Evolutionary conservation across 192 early-diverging fungal species (phyloP).

Genomic region (Funneliformis mosseae): DNA sequence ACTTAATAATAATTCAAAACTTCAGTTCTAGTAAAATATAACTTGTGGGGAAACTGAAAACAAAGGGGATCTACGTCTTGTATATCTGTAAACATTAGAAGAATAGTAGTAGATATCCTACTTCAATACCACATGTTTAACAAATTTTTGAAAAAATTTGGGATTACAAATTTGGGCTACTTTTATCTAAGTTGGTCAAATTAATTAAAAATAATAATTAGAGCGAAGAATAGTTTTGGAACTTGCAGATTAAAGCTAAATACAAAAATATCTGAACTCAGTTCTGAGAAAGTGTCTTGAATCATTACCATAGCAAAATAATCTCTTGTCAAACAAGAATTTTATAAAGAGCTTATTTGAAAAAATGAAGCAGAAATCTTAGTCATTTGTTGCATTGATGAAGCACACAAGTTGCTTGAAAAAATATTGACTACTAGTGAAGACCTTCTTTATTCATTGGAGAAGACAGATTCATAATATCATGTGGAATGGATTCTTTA

Average conservation of each 20-base stretch:
- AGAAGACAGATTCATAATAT: background rate
- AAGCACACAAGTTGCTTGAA: background rate
- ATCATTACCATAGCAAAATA: background rate
- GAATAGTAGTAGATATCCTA: background rate
- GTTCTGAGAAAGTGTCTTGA: background rate
- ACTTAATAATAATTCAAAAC: background rate
- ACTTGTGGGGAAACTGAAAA: background rate
- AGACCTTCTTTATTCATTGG: background rate
- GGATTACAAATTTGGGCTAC: background rate
- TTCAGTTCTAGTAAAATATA: background rate
- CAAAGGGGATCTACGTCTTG: background rate
- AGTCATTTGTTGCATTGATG: constrained; percentile 5
- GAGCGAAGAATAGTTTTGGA: background rate
- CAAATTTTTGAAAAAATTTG: background rate
- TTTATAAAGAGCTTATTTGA: background rate
- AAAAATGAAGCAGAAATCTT: background rate
- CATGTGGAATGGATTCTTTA: background rate
- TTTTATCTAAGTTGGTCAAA: background rate
- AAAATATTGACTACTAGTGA: background rate
- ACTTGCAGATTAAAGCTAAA: background rate
- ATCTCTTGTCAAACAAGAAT: background rate
- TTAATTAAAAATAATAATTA: background rate
- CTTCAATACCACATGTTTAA: background rate
- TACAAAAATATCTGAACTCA: background rate
- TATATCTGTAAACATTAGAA: background rate